phyloP scores from a whole-genome alignment of 495 filamentous ascomycete species.

The Penicillium antarcticum region DNA sequence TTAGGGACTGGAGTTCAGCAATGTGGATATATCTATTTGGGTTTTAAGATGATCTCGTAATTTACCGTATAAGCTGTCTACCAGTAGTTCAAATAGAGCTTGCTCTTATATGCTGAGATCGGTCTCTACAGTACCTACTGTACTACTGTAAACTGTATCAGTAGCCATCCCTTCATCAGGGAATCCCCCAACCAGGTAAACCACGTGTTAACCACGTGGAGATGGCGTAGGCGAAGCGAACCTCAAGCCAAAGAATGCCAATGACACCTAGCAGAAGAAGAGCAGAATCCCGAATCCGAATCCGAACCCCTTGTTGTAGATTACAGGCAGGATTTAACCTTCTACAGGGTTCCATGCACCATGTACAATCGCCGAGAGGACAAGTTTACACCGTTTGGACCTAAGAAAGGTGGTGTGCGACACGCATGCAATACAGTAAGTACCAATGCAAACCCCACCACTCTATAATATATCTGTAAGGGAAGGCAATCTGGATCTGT shows the following conservation, averaged over 20 bases:
- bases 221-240: not conserved
- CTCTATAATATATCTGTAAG: no score
- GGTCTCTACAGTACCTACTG: not conserved
- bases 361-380: no score
- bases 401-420: no score
- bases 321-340: no score
- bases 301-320: no score
- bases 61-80: not conserved
- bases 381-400: no score
- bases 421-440: no score
- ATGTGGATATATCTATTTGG: conserved; percentile 31
- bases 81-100: not conserved
- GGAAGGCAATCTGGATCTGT: not conserved
- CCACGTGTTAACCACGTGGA: conserved; percentile 4
- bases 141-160: not conserved
- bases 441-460: no score
- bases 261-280: not conserved
- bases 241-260: not conserved
- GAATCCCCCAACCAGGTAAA: not conserved
- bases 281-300: no score
- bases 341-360: no score
- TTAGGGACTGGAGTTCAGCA: conserved; percentile 23
- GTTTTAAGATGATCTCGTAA: conserved; percentile 11
- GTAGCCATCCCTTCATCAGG: not conserved
- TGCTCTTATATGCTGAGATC: not conserved